phyloP scores from a whole-genome alignment of 2,329 filamentous ascomycete species.

The Exophiala lecanii-corni region DNA sequence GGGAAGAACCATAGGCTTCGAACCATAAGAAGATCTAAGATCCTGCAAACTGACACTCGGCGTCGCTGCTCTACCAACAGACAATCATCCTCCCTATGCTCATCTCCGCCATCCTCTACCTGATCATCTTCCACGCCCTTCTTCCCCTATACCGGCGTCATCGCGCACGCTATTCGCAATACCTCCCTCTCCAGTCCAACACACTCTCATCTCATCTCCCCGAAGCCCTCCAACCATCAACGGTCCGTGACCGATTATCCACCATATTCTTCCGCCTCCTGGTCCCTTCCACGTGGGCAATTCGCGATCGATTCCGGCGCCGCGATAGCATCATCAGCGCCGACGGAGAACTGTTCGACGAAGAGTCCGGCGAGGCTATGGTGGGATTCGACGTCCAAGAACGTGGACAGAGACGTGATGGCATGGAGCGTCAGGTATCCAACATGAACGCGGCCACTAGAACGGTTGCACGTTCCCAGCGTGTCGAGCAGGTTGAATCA shows the following conservation, averaged over 20 bases:
- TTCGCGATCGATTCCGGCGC: constrained; percentile 26
- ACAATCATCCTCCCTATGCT: constrained; percentile 66
- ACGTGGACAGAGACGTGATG: constrained; percentile 37
- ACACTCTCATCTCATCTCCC: constrained; percentile 40
- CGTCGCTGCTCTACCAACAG: constrained; percentile 46
- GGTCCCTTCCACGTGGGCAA: constrained; percentile 42
- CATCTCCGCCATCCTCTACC: constrained; percentile 65
- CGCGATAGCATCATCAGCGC: constrained; percentile 34
- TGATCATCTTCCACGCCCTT: constrained; percentile 60
- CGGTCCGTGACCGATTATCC: constrained; percentile 39
- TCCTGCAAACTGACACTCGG: too few species aligned
- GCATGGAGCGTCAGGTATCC: constrained; percentile 33
- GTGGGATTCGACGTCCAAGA: constrained; percentile 49
- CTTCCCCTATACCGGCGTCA: constrained; percentile 67
- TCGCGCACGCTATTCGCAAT: constrained; percentile 66
- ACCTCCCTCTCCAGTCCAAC: constrained; percentile 57
- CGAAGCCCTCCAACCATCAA: constrained; percentile 17
- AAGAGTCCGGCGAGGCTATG: constrained; percentile 58
- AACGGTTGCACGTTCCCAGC: constrained; percentile 11
- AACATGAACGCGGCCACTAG: constrained; percentile 26
- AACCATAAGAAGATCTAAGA: too few species aligned
- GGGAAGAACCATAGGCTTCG: neutral
- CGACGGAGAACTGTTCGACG: constrained; percentile 59
- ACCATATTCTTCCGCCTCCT: constrained; percentile 41
- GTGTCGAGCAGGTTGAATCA: constrained; percentile 33